Conservation (phyloP, 345 rosid genomes). For the Microcos paniculata region DNA sequence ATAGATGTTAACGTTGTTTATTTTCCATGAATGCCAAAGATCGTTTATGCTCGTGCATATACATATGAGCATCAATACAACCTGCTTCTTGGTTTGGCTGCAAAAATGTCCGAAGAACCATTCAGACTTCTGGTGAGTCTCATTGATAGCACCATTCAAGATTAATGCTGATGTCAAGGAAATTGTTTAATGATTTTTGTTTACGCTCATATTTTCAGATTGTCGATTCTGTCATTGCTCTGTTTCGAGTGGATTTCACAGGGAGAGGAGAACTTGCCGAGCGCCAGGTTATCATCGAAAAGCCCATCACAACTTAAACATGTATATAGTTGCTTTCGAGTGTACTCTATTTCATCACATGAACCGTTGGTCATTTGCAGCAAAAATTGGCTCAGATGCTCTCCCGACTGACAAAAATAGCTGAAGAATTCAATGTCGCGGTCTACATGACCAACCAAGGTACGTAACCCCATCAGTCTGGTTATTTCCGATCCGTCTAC, state of each 20-base stretch:
- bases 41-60: constrained; percentile 89
- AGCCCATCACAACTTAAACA: not conserved
- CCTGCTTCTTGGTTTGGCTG: constrained; percentile 90
- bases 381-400: constrained; percentile 97
- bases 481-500: too few species aligned
- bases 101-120: constrained; percentile 96
- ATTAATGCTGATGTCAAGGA: not conserved
- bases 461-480: constrained; percentile 31
- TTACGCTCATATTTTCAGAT: constrained; percentile 41
- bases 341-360: constrained; percentile 10
- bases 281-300: constrained; percentile 52
- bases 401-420: constrained; percentile 71
- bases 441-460: constrained; percentile 96
- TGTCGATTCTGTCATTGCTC: constrained; percentile 82
- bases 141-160: not conserved
- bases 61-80: constrained; percentile 86
- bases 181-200: constrained; percentile 12
- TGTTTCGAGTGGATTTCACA: constrained; percentile 82
- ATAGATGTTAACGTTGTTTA: not conserved
- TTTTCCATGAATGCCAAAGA: constrained; percentile 46
- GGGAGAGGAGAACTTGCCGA: constrained; percentile 96
- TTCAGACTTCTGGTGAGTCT: constrained; percentile 68
- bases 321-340: not conserved
- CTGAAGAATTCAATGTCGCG: constrained; percentile 93
- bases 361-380: constrained; percentile 39